Percentiles rank a stretch among this genome's conserved stretches.
Evolutionary conservation across 306 rosid species (phyloP).

Genomic region (Vigna nakashimae): DNA sequence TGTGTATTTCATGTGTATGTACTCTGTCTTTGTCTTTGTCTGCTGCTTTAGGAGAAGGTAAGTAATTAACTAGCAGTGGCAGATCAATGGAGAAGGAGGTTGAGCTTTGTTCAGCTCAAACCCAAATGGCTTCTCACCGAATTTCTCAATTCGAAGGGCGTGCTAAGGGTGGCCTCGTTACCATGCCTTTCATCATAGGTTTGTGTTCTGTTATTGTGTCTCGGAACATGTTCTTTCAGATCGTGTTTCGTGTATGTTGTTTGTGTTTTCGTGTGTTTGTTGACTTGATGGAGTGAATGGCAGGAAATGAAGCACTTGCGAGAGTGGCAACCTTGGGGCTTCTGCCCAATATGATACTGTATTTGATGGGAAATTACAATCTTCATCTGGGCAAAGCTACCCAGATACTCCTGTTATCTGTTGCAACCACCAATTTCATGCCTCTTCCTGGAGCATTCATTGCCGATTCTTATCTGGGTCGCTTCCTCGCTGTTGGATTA

Average conservation of each 20-base stretch:
- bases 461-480: conserved; percentile 79
- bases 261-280: not conserved
- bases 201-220: not conserved
- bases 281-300: not conserved
- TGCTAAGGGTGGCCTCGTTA: conserved; percentile 59
- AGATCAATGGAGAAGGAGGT: conserved; percentile 44
- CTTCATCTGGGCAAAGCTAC: conserved; percentile 58
- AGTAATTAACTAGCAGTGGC: not conserved
- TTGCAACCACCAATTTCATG: conserved; percentile 61
- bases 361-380: conserved; percentile 61
- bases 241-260: not conserved
- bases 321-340: conserved; percentile 69
- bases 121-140: conserved; percentile 6
- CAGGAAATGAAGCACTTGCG: conserved; percentile 77
- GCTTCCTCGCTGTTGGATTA: conserved; percentile 61
- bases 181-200: conserved; percentile 81
- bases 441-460: conserved; percentile 74
- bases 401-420: conserved; percentile 53
- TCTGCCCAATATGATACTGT: conserved; percentile 66
- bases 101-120: conserved; percentile 39
- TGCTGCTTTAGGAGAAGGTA: not conserved
- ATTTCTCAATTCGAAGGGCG: conserved; percentile 22
- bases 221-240: not conserved
- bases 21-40: not conserved
- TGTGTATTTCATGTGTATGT: not conserved